A percentile compares a stretch with the other conserved stretches of the same genome.
phyloP scores from a whole-genome alignment of 768 basidiomycete genomes.

The Macrocybe gigantea region DNA sequence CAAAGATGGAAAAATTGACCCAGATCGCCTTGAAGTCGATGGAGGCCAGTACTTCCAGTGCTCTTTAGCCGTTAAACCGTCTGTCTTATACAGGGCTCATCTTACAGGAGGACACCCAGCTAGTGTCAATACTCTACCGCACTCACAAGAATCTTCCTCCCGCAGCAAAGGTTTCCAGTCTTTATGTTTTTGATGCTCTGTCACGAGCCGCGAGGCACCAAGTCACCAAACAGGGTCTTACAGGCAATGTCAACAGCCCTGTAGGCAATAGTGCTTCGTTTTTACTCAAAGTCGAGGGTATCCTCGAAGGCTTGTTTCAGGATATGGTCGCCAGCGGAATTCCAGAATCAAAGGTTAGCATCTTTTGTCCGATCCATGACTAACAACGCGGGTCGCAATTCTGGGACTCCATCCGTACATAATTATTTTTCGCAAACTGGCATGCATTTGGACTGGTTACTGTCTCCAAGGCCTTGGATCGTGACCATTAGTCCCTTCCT shows the following conservation, averaged over 20 bases:
- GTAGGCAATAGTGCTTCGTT: conserved; percentile 79
- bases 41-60: conserved; percentile 37
- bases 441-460: too few relatives aligned
- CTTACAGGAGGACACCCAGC: conserved; percentile 71
- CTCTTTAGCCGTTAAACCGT: neutral
- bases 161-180: conserved; percentile 71
- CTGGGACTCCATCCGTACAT: too few relatives aligned
- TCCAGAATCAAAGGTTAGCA: conserved; percentile 83
- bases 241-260: conserved; percentile 47
- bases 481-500: neutral
- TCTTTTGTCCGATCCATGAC: neutral
- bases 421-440: too few relatives aligned
- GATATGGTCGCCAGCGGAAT: conserved; percentile 69
- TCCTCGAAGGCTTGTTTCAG: conserved; percentile 83
- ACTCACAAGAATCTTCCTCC: conserved; percentile 76
- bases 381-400: neutral
- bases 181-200: conserved; percentile 93
- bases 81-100: neutral
- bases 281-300: conserved; percentile 82
- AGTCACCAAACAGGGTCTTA: conserved; percentile 57
- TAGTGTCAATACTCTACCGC: conserved; percentile 85
- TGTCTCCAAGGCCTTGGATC: too few relatives aligned
- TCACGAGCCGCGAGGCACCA: conserved; percentile 74
- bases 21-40: conserved; percentile 74
- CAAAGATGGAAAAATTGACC: conserved; percentile 76